Evolutionary conservation across 1,139 yeast genomes (phyloP), one percentile per base, ranked within the genome.

Genomic region (Debaryomyces robertsiae): DNA sequence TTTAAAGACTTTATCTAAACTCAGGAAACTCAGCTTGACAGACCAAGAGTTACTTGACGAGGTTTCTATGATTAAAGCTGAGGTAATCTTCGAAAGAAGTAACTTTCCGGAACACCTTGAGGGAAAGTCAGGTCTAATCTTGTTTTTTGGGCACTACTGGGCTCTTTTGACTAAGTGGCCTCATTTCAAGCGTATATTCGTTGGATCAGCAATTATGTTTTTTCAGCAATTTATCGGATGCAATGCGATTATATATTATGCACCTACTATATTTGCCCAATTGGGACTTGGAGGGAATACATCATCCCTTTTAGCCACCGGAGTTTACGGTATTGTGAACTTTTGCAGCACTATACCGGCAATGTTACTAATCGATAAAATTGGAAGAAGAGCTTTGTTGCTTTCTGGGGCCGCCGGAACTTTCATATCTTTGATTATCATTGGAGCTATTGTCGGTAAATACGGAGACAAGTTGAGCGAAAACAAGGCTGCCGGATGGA

Each of bases 221-320:
- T 69, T 82, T 50, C 90, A 83, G 55, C 90, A 83, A 61, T 77
- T 83, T 53, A 76, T 85, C 1, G 89, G 90, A 10, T 82, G 82
- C 48, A 84, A 83, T 57, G 84, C 84, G 53, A 82, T 83, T 44
- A 82, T 83, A 53, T 84, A 83, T 58, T 83, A 82, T 54, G 88
- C 89, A 3, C 59, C 60, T 17, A 51, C 54, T 4, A 55, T 57
- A 28, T 56, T 55, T 36, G 38, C 44, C 15, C 47, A 46, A 17
- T 46, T 53, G 30, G 56, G 56, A 14, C 47, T 53, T 36, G 43
- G 40, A 22, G 45, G 48, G 11, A 53, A 42, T 23, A 54, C 56
- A 24, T 53, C 54, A 14, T 53, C 57, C n/a, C 48, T 54, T 25
- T 45, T 54, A 32, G 60, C 55, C 3, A 81, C 82, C 47, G 84